A percentile compares a stretch with the other conserved stretches of the same genome.
phyloP scores from a whole-genome alignment of 345 rosid genomes.

The Aquilaria malaccensis region DNA sequence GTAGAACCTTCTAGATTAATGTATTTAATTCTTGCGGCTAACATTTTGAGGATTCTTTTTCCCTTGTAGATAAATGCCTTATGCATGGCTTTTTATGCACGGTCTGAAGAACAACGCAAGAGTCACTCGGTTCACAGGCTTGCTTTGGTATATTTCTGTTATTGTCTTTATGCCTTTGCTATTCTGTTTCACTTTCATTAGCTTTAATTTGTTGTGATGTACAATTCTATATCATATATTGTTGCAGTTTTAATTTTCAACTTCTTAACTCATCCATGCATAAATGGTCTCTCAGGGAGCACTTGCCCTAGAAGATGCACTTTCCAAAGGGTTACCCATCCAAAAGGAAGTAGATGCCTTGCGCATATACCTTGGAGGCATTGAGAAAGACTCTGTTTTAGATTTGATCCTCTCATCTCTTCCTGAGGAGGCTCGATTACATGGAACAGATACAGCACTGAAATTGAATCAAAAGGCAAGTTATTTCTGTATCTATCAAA shows the following conservation, averaged over 20 bases:
- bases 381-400: slow-evolving; percentile 60
- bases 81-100: slow-evolving; percentile 92
- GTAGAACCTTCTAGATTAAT: not conserved
- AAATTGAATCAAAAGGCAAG: slow-evolving; percentile 77
- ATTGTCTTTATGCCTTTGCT: slow-evolving; percentile 3
- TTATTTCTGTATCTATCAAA: not conserved
- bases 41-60: slow-evolving; percentile 4
- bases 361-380: slow-evolving; percentile 52
- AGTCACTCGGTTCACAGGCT: slow-evolving; percentile 94
- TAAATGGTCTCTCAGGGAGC: slow-evolving; percentile 51
- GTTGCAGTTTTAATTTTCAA: not conserved
- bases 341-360: slow-evolving; percentile 68
- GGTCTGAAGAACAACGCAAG: slow-evolving; percentile 88
- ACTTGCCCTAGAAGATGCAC: slow-evolving; percentile 85
- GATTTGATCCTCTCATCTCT: slow-evolving; percentile 80
- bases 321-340: slow-evolving; percentile 81
- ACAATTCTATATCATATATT: not conserved
- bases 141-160: slow-evolving; percentile 53
- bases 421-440: slow-evolving; percentile 73
- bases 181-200: not conserved
- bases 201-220: not conserved
- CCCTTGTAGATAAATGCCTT: slow-evolving; percentile 69
- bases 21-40: not conserved
- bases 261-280: slow-evolving; percentile 12
- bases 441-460: slow-evolving; percentile 65